Conservation (phyloP, 1,284 basidiomycete genomes). For the Fomitopsis betulina region DNA sequence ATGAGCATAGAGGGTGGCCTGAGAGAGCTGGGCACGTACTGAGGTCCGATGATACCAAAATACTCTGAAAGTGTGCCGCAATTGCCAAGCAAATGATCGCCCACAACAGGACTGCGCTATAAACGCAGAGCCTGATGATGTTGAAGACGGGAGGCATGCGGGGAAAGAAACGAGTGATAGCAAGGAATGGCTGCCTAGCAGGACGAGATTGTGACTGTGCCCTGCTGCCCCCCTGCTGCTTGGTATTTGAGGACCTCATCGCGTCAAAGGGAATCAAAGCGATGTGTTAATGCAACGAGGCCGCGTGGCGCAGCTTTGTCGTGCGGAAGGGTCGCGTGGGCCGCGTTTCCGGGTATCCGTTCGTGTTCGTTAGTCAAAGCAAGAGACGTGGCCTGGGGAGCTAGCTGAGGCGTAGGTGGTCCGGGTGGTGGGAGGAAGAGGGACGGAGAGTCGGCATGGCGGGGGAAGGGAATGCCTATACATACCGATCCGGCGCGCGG, state of each 20-base stretch:
- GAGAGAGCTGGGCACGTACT: constrained; percentile 44
- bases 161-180: constrained; percentile 21
- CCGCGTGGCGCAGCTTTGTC: constrained; percentile 4
- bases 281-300: constrained; percentile 25
- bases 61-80: constrained; percentile 67
- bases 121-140: constrained; percentile 56
- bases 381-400: constrained; percentile 1
- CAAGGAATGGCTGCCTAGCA: constrained; percentile 21
- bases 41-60: constrained; percentile 69
- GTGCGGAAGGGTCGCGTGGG: constrained; percentile 13
- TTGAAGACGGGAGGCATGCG: constrained; percentile 57
- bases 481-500: constrained; percentile 8
- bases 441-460: constrained; percentile 2
- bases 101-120: constrained; percentile 61
- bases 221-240: constrained; percentile 16
- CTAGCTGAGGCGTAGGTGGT: constrained; percentile 9
- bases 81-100: constrained; percentile 71
- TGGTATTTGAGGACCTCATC: constrained; percentile 31
- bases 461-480: constrained; percentile 7
- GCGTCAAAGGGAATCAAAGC: constrained; percentile 10
- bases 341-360: constrained; percentile 11
- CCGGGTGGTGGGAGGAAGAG: constrained; percentile 18
- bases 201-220: constrained; percentile 25
- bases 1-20: constrained; percentile 3
- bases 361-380: constrained; percentile 1